Evolutionary conservation across 768 basidiomycete species (phyloP).

Genomic region (Boletus rubroflammeus): DNA sequence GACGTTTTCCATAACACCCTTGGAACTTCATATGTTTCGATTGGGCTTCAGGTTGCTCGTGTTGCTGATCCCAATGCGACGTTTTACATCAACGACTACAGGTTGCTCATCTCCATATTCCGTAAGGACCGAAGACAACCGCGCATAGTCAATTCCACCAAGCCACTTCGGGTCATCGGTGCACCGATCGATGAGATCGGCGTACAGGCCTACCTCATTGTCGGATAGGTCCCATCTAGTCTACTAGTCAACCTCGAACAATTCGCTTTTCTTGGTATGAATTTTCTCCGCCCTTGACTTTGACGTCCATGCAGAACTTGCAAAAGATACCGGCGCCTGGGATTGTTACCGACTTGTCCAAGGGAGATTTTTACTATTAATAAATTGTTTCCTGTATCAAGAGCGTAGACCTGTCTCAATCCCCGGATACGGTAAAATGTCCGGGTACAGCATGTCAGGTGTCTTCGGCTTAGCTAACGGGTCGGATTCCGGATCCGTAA

Average conservation of each 20-base stretch:
- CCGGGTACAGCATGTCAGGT: too few species aligned
- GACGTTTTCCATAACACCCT: neutral
- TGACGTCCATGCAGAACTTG: too few species aligned
- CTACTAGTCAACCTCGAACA: neutral
- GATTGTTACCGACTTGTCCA: too few species aligned
- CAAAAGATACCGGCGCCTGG: too few species aligned
- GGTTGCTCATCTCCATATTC: neutral
- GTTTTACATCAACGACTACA: neutral
- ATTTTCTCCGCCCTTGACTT: too few species aligned
- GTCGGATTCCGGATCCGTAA: constrained; percentile 1
- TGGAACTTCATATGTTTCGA: neutral
- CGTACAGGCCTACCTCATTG: neutral
- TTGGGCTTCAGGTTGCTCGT: neutral
- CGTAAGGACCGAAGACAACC: neutral
- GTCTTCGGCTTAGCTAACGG: too few species aligned
- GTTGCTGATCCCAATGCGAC: neutral
- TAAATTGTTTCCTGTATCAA: too few species aligned
- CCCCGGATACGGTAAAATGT: too few species aligned
- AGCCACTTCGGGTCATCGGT: neutral
- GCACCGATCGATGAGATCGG: neutral
- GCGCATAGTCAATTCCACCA: neutral
- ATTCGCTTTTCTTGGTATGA: neutral
- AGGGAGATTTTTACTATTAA: too few species aligned
- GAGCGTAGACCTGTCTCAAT: too few species aligned
- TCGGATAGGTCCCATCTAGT: neutral